A percentile compares a stretch with the other conserved stretches of the same genome.
These are phyloP conservation scores for Microsporum audouinii DNA, from an alignment of 2,329 filamentous ascomycete genomes.

Conservation along the genomic window DNA sequence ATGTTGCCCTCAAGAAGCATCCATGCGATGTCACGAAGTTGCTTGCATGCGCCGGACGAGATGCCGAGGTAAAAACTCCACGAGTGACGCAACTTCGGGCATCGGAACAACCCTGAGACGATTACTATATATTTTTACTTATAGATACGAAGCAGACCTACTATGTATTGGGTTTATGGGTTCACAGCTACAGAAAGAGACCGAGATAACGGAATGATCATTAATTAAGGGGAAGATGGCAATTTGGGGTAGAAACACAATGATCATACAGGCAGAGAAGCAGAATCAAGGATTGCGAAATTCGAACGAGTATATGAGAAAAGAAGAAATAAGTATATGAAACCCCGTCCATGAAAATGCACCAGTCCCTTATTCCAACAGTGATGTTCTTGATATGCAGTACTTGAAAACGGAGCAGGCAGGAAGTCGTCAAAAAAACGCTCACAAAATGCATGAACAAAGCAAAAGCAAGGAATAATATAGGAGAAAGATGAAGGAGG, in stretches of 20 bases:
- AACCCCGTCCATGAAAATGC: not conserved
- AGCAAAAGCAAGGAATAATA: not conserved
- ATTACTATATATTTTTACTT: not conserved
- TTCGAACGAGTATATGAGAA: not conserved
- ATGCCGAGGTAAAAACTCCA: not conserved
- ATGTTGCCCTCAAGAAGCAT: too few relatives aligned
- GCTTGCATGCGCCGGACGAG: not conserved
- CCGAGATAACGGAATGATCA: not conserved
- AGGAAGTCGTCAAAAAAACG: not conserved
- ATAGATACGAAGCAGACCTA: not conserved
- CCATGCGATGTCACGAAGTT: not conserved
- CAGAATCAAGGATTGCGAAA: not conserved
- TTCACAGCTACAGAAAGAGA: not conserved
- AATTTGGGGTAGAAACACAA: not conserved
- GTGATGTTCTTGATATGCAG: not conserved
- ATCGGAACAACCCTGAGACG: not conserved
- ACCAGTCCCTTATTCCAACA: conserved; percentile 3
- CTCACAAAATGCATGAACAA: conserved; percentile 2
- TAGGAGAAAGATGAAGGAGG: too few relatives aligned
- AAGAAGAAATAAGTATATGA: not conserved
- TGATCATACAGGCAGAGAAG: not conserved
- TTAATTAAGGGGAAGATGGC: not conserved
- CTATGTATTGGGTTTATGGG: not conserved
- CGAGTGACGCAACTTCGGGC: not conserved
- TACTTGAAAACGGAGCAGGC: not conserved